Base-by-base conservation (phyloP, 2,329 filamentous ascomycete species). In the Arthrobotrys musiformis region DNA sequence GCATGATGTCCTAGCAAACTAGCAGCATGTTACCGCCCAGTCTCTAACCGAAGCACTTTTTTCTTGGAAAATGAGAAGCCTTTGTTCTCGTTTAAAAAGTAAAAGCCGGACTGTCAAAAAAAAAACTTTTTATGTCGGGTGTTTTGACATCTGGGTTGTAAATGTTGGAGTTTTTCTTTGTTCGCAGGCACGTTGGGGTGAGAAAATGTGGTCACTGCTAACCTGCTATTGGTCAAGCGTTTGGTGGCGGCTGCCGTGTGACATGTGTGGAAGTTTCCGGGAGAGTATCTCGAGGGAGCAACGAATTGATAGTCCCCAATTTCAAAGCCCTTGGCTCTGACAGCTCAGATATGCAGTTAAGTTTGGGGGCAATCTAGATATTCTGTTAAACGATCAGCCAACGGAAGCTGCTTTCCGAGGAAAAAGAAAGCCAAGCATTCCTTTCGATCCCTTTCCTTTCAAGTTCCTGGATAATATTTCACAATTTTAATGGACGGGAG, bases 271-370 rank as follows among this genome's bases (percentile, higher is more conserved):
- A 58, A 58, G 30, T 58, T 58, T 6, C 52, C 52, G 52, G 24
- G 15, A 17, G 13, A 24, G 24, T 7, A 1, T 26, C 2, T 24
- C 17, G 3, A n/a, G 8, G 7, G 19, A 28, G 46, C 19, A 50
- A 4, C 52, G 17, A 58, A 58, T 40, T 24, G 19, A 58, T 6
- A 15, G 6, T 8, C 2, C 24, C 4, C 17, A n/a, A 58, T 40
- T 40, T 37, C 52, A 58, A 58, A 58, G 8, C n/a, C 37, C 37
- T 24, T 28, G n/a, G 9, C 22, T 58, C 37, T 40, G 30, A 58
- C 33, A 40, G 17, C 52, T 58, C 52, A 58, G 52, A 35, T 58
- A 58, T 58, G 33, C 52, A 40, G 52, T 17, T 54, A 7, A 9
- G 5, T 42, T 42, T 15, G 37, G 11, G 5, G 9, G 48, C 26